Conservation (phyloP, 1,284 basidiomycete genomes). For the Agroathelia rolfsii region DNA sequence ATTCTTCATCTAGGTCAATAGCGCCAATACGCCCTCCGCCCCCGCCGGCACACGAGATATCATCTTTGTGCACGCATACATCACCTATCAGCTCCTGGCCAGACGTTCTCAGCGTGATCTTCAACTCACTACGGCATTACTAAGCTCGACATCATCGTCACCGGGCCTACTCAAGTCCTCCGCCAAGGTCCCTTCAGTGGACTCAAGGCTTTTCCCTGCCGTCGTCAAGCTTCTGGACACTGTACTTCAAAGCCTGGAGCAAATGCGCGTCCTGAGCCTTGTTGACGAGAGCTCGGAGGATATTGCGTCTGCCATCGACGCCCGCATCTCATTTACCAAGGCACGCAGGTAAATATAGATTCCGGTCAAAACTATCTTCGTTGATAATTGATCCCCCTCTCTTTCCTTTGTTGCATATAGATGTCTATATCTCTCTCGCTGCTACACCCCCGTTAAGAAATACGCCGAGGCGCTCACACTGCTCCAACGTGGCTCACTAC, state of each 20-base stretch:
- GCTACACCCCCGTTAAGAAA: slow-evolving; percentile 58
- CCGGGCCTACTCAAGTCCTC: slow-evolving; percentile 19
- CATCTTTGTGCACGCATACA: slow-evolving; percentile 77
- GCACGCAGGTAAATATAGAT: slow-evolving; percentile 48
- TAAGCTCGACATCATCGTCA: slow-evolving; percentile 32
- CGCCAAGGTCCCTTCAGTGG: slow-evolving; percentile 38
- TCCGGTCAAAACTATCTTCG: slow-evolving; percentile 2
- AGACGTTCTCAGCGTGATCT: slow-evolving; percentile 83
- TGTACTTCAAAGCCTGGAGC: slow-evolving; percentile 72
- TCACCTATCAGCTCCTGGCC: slow-evolving; percentile 78
- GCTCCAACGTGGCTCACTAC: slow-evolving; percentile 56
- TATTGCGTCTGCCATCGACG: slow-evolving; percentile 68
- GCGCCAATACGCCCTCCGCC: slow-evolving; percentile 25
- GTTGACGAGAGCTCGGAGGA: slow-evolving; percentile 86
- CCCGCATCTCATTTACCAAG: slow-evolving; percentile 63
- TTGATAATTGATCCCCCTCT: slow-evolving; percentile 6
- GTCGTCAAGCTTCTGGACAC: slow-evolving; percentile 84
- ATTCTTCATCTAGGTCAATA: slow-evolving; percentile 30
- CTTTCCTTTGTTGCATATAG: too few relatives aligned
- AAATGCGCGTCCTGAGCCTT: slow-evolving; percentile 73
- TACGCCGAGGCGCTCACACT: slow-evolving; percentile 65
- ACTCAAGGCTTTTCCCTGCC: slow-evolving; percentile 66
- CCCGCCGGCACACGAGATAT: slow-evolving; percentile 54
- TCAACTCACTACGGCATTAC: slow-evolving; percentile 63
- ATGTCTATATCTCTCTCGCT: slow-evolving; percentile 61